These are phyloP conservation scores for Ceratocystis albifundus DNA, from an alignment of 2,329 filamentous ascomycete genomes.

Conservation along the genomic window DNA sequence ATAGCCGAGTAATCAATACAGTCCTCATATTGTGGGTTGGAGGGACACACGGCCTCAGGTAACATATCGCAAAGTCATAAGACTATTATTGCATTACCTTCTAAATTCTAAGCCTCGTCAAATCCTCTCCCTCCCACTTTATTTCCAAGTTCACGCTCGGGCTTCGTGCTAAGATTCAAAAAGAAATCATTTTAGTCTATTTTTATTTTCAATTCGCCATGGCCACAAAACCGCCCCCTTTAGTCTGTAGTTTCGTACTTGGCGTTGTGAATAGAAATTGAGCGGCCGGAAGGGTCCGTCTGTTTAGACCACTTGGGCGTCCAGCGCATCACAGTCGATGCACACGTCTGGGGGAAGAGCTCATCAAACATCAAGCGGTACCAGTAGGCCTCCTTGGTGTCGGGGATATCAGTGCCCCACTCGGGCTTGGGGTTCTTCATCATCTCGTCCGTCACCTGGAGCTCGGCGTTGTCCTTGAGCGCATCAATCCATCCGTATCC, in stretches of 20 bases:
- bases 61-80: no score
- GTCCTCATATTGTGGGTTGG: no score
- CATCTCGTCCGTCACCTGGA: conserved; percentile 88
- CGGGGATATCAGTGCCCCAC: conserved; percentile 86
- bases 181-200: no score
- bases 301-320: conserved; percentile 95
- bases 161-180: no score
- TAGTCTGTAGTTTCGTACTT: conserved; percentile 49
- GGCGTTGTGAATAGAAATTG: conserved; percentile 62
- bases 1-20: no score
- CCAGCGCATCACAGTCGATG: conserved; percentile 90
- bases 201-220: not conserved
- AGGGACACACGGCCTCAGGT: no score
- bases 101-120: no score
- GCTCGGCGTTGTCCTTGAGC: conserved; percentile 86
- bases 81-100: no score
- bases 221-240: not conserved
- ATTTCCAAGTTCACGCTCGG: no score
- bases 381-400: conserved; percentile 98
- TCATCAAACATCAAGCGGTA: conserved; percentile 98
- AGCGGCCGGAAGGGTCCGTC: conserved; percentile 84
- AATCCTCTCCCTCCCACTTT: no score
- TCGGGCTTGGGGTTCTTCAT: conserved; percentile 96
- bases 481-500: conserved; percentile 98
- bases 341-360: conserved; percentile 88